Conservation (phyloP, 495 filamentous ascomycete species). For the Neurospora hispaniola region DNA sequence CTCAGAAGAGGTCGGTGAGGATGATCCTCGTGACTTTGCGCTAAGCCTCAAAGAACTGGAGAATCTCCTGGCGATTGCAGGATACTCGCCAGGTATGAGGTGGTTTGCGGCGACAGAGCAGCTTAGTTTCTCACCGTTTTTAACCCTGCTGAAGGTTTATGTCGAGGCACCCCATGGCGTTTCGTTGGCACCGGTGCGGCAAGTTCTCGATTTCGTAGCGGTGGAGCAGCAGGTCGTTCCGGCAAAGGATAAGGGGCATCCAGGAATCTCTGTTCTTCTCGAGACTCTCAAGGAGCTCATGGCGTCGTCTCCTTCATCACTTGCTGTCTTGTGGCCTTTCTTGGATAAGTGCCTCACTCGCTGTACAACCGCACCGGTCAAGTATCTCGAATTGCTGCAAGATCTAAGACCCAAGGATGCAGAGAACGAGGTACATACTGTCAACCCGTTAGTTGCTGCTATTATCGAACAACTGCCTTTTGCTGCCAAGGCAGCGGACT, state of each 20-base stretch:
- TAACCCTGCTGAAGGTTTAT: conserved; percentile 46
- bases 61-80: conserved; percentile 65
- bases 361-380: conserved; percentile 58
- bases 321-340: conserved; percentile 43
- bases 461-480: conserved; percentile 73
- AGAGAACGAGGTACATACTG: neutral
- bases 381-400: conserved; percentile 53
- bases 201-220: conserved; percentile 39
- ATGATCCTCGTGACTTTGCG: conserved; percentile 34
- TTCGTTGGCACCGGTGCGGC: conserved; percentile 31
- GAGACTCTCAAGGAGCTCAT: conserved; percentile 29
- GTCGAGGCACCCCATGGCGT: conserved; percentile 32
- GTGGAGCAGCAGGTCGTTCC: conserved; percentile 40
- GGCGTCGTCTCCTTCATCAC: conserved; percentile 1
- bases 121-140: conserved; percentile 50
- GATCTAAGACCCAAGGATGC: conserved; percentile 10
- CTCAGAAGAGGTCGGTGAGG: neutral
- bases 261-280: conserved; percentile 44
- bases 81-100: conserved; percentile 65
- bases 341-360: conserved; percentile 71
- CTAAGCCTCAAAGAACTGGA: conserved; percentile 59
- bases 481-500: conserved; percentile 39
- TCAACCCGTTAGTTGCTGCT: conserved; percentile 47
- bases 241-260: conserved; percentile 18
- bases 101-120: conserved; percentile 56